Base-by-base conservation (phyloP, 2,329 filamentous ascomycete genomes). In the Samsoniella hepiali region DNA sequence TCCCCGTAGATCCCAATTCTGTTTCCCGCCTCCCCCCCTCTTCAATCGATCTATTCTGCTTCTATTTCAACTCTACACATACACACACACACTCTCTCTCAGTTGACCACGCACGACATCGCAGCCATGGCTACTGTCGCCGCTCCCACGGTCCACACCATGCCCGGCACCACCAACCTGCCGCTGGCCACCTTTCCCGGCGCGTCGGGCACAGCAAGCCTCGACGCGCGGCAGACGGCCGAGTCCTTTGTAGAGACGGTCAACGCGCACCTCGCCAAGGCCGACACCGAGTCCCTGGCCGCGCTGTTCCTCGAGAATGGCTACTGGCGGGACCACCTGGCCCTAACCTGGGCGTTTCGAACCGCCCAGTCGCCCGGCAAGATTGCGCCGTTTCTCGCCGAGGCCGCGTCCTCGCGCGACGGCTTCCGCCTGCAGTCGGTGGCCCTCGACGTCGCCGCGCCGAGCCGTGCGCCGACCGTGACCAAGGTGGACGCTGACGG, bases 311-410 rank as follows among this genome's bases (percentile, higher is more conserved):
- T 69, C 32, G 64, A 67, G 3, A 73, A 80, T 45, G 78, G 79
- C 62, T 83, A 78, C 73, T 85, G 82, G 82, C 78, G 83, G 17
- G 83, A 86, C 69, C 80, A 83, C 57, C 74, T 85, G 2, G 78
- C 78, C 22, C 70, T 85, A 2, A 77, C 80, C 1, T 85, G 82
- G 82, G 79, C 81, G 60, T 77, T 82, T 47, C 81, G 76, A 63
- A 82, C 79, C 7, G 66, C 82, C 3, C 75, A 79, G 45, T 51
- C 50, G 9, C 53, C 58, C 0, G 40, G 32, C 54, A 54, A 47
- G 8, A 64, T 64, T 40, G 58, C 58, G 2, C 17, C 15, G 8
- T 64, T 64, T 22, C 59, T 68, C 40, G 27, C 50, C 3, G 51
- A 58, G n/a, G 57, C 54, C 15, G 66, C 36, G 17, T 45, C 27